Base-by-base conservation (phyloP, 129 eudicot genomes). In the Artemisia argyi region DNA sequence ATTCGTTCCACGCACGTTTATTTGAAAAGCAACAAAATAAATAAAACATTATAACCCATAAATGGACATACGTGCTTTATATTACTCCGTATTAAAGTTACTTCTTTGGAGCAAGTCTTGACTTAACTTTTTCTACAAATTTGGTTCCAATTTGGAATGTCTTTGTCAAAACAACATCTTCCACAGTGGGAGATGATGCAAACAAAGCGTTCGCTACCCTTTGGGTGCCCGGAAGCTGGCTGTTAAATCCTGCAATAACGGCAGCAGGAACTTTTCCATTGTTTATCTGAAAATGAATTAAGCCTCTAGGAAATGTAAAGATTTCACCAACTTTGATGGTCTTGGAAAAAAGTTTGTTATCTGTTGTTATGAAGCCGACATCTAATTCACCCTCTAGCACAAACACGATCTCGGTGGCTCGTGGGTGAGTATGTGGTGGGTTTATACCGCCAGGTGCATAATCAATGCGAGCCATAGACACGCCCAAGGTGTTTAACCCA, bases 401-500 rank as follows among this genome's bases (percentile, higher is more conserved):
- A 63, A 74, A 89, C 11, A 83, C 82, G 0, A 89, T 71, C 76
- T 89, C 93, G 13, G 96, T 35, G 42, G 42, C 8, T 35, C 42
- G 42, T 35, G 42, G 42, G 8, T 35, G 42, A 35, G 42, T 35
- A 6, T 35, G 42, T 35, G 42, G 42, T 35, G 42, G 42, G 42
- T 35, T 35, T 35, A 35, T 35, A 35, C 92, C 96, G 0, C 88
- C 85, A 1, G 89, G 91, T 67, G 87, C 91, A 59, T 78, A 89
- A 76, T 89, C 96, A 52, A 86, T 76, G 14, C 96, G 89, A 26
- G 90, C 66, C 59, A 89, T 56, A 65, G 92, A 86, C 32, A 86
- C 85, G 9, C 92, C 92, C 1, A 86, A 67, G 58, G 96, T 86
- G 96, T 89, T 89, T 49, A 89, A 83, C 52, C 96, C 96, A 0